These are phyloP conservation scores for Akanthomyces uredinophilus DNA, from an alignment of 2,329 filamentous ascomycete genomes.

Conservation along the genomic window DNA sequence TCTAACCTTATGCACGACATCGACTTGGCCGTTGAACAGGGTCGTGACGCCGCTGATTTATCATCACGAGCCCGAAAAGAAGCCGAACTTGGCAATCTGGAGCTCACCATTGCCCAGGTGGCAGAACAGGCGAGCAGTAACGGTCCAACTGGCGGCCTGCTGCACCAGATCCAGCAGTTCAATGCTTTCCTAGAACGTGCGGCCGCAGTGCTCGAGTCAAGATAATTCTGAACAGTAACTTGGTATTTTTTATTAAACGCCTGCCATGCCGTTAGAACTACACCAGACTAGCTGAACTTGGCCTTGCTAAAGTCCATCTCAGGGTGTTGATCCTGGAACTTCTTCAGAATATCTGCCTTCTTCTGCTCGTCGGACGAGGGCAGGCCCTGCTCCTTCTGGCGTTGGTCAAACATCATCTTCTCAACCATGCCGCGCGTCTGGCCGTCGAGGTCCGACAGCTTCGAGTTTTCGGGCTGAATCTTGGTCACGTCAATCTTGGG, in stretches of 20 bases:
- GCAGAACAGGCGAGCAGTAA: slow-evolving; percentile 48
- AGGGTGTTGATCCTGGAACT: slow-evolving; percentile 78
- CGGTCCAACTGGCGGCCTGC: slow-evolving; percentile 45
- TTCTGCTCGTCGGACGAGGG: slow-evolving; percentile 90
- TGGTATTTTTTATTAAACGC: slow-evolving; percentile 7
- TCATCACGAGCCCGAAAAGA: slow-evolving; percentile 40
- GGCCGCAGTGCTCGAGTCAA: slow-evolving; percentile 49
- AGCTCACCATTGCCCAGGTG: slow-evolving; percentile 51
- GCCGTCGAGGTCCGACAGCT: slow-evolving; percentile 86
- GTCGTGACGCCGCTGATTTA: slow-evolving; percentile 43
- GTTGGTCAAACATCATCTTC: slow-evolving; percentile 99
- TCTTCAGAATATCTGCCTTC: slow-evolving; percentile 86
- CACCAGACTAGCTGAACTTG: slow-evolving; percentile 49
- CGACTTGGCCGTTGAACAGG: slow-evolving; percentile 51
- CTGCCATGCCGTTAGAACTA: neutral
- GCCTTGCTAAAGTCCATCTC: slow-evolving; percentile 70
- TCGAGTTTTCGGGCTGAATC: slow-evolving; percentile 89
- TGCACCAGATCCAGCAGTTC: slow-evolving; percentile 55
- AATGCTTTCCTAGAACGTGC: slow-evolving; percentile 60
- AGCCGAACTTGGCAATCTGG: slow-evolving; percentile 51
- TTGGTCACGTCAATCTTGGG: slow-evolving; percentile 93
- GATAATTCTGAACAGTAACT: slow-evolving; percentile 23
- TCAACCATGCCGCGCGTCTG: slow-evolving; percentile 96
- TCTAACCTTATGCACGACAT: slow-evolving; percentile 58
- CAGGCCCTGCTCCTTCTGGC: slow-evolving; percentile 88